phyloP scores from a whole-genome alignment of 345 rosid species.

The Bruguiera gymnorhiza region DNA sequence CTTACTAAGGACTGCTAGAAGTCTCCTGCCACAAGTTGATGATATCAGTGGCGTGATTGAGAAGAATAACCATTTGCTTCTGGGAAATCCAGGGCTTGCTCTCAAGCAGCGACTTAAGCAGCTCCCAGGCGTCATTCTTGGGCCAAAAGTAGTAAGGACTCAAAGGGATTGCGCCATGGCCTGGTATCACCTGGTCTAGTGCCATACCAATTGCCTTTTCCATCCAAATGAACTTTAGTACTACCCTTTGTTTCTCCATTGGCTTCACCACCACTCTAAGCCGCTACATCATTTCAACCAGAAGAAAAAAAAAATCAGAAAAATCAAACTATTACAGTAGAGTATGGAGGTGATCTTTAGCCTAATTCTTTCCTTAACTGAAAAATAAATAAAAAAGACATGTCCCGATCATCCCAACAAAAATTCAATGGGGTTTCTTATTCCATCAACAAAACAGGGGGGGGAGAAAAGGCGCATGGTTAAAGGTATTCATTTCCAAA shows the following conservation, averaged over 20 bases:
- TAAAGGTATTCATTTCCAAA: neutral
- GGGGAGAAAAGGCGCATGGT: neutral
- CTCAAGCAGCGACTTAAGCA: slow-evolving; percentile 68
- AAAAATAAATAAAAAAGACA: neutral
- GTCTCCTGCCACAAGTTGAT: slow-evolving; percentile 78
- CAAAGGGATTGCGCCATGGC: slow-evolving; percentile 70
- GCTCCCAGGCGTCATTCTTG: slow-evolving; percentile 81
- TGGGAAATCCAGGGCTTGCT: slow-evolving; percentile 84
- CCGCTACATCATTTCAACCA: slow-evolving; percentile 34
- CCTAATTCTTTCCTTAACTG: neutral
- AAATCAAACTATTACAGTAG: neutral
- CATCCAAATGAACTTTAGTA: slow-evolving; percentile 90
- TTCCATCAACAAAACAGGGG: neutral
- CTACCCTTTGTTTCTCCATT: slow-evolving; percentile 65
- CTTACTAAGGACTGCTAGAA: slow-evolving; percentile 37
- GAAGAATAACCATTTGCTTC: slow-evolving; percentile 63
- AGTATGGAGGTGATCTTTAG: too few relatives aligned
- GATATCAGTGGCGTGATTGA: slow-evolving; percentile 81
- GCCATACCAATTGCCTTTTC: slow-evolving; percentile 75
- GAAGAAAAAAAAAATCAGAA: neutral
- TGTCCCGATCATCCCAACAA: neutral
- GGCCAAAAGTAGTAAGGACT: slow-evolving; percentile 93
- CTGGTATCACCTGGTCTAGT: slow-evolving; percentile 66
- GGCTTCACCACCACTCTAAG: slow-evolving; percentile 74
- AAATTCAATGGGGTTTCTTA: neutral